These are phyloP conservation scores for Cryphonectria naterciae DNA, from an alignment of 2,329 filamentous ascomycete genomes.

Conservation along the genomic window DNA sequence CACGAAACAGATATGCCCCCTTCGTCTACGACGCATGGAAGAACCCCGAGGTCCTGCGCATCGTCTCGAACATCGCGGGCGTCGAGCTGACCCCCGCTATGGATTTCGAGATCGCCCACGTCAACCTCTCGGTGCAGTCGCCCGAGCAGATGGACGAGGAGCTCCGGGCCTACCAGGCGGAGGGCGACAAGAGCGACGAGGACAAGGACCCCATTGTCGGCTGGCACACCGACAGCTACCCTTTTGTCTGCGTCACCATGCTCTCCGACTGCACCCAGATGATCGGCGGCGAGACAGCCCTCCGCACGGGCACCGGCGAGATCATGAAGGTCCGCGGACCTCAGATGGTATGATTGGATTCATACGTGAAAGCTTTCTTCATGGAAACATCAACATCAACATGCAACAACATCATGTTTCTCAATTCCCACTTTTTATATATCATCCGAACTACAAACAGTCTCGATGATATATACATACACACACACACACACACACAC, in stretches of 20 bases:
- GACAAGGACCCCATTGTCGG: conserved; percentile 60
- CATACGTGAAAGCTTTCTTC: background rate
- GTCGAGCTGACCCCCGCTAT: conserved; percentile 58
- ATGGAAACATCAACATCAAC: background rate
- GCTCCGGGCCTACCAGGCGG: conserved; percentile 44
- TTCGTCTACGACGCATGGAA: conserved; percentile 62
- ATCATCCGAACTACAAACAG: background rate
- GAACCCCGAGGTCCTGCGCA: conserved; percentile 46
- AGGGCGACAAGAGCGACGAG: conserved; percentile 53
- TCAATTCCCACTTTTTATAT: background rate
- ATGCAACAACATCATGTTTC: background rate
- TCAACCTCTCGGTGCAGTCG: conserved; percentile 57
- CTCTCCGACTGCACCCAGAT: conserved; percentile 65
- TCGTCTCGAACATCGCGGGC: conserved; percentile 57
- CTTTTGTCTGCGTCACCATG: conserved; percentile 73
- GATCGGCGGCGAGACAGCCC: conserved; percentile 67
- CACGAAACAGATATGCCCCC: conserved; percentile 51
- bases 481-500: background rate
- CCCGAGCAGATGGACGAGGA: conserved; percentile 51
- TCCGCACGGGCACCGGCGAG: conserved; percentile 57
- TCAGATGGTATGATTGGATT: conserved; percentile 52
- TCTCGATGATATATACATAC: background rate
- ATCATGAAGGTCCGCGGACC: conserved; percentile 63
- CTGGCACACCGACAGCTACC: conserved; percentile 69
- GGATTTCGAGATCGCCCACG: conserved; percentile 60